These are phyloP conservation scores for Sphagnum contortum DNA, from an alignment of 225 moss, liverwort and hornwort species.

Conservation along the genomic window DNA sequence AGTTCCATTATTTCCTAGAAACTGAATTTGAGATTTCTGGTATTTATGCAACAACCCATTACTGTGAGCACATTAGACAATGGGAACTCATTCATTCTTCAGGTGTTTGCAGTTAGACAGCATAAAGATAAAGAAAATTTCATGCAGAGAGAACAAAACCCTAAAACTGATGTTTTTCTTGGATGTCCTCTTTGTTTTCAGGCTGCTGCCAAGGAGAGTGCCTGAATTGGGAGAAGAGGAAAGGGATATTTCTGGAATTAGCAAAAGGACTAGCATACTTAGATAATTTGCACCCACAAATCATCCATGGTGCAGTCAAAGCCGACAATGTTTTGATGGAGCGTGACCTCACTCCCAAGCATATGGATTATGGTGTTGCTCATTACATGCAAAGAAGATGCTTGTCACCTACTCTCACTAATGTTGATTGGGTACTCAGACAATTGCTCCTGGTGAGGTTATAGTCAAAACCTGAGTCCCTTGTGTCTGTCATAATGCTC, in stretches of 20 bases:
- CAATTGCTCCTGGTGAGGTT: slow-evolving; percentile 6
- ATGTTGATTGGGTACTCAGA: slow-evolving; percentile 4
- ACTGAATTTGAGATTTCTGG: too few relatives aligned
- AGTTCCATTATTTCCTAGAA: too few relatives aligned
- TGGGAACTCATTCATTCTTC: too few relatives aligned
- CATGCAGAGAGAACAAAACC: too few relatives aligned
- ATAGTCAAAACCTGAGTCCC: too few relatives aligned
- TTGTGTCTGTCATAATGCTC: not conserved
- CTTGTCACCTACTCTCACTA: not conserved
- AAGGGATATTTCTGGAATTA: slow-evolving; percentile 2
- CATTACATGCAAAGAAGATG: not conserved
- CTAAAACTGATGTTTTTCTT: too few relatives aligned
- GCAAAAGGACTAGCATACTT: slow-evolving; percentile 1
- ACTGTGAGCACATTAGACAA: too few relatives aligned
- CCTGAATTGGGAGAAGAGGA: slow-evolving; percentile 7
- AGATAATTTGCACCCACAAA: slow-evolving; percentile 2
- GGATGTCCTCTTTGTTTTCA: too few relatives aligned
- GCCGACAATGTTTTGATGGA: slow-evolving; percentile 1
- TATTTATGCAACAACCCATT: too few relatives aligned
- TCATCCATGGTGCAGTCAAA: slow-evolving; percentile 1
- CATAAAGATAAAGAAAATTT: too few relatives aligned
- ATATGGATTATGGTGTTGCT: not conserved
- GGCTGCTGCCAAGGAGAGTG: too few relatives aligned
- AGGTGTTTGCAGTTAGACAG: too few relatives aligned
- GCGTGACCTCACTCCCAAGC: not conserved